Evolutionary conservation across 495 filamentous ascomycete species (phyloP).

Genomic region (Penicillium longicatenatum): DNA sequence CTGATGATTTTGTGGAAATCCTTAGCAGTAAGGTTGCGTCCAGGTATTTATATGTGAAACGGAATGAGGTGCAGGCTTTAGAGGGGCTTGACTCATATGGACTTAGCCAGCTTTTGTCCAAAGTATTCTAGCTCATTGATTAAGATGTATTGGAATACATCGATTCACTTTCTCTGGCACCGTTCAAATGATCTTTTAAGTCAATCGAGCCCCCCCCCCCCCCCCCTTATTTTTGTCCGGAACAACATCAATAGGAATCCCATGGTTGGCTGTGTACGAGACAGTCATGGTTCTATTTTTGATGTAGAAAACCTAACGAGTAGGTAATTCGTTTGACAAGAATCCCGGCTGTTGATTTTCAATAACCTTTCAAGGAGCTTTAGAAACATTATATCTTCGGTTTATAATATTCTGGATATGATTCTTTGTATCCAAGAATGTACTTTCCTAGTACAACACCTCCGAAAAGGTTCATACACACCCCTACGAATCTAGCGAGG

Average conservation of each 20-base stretch:
- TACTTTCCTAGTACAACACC: conserved; percentile 17
- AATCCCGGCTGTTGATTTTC: too few relatives aligned
- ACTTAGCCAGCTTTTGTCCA: neutral
- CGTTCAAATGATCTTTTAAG: too few relatives aligned
- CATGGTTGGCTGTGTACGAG: too few relatives aligned
- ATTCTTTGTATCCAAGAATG: conserved; percentile 16
- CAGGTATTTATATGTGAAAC: neutral
- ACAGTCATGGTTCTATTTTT: too few relatives aligned
- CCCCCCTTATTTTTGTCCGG: too few relatives aligned
- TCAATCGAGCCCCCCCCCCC: too few relatives aligned
- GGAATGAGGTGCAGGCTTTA: neutral
- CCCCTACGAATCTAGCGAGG: conserved; percentile 2
- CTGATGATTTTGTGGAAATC: neutral
- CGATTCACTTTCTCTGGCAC: too few relatives aligned
- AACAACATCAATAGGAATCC: too few relatives aligned
- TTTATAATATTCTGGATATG: conserved; percentile 19
- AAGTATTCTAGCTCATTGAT: neutral
- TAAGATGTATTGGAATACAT: too few relatives aligned
- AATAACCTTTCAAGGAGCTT: too few relatives aligned
- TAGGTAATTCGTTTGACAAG: too few relatives aligned
- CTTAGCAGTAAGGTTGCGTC: neutral
- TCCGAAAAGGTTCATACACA: conserved; percentile 15
- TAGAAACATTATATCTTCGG: neutral
- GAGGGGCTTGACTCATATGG: neutral
- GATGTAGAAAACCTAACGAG: too few relatives aligned